Percentiles rank a stretch among this genome's conserved stretches.
phyloP scores from a whole-genome alignment of 2,329 filamentous ascomycete species.

The Pseudogymnoascus verrucosus region DNA sequence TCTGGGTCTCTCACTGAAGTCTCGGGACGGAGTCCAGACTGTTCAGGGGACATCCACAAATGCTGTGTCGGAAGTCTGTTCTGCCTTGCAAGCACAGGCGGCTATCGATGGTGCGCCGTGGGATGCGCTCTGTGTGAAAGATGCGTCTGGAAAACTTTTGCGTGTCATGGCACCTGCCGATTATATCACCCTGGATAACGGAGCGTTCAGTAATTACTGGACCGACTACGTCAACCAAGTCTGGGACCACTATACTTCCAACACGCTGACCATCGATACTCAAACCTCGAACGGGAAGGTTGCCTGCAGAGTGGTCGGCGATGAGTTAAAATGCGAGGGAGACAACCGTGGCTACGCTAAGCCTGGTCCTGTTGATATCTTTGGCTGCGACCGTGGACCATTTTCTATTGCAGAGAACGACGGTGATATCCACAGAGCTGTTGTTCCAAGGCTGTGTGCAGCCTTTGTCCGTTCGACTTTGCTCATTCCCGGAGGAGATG shows the following conservation, averaged over 20 bases:
- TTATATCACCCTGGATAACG: conserved; percentile 27
- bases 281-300: conserved; percentile 52
- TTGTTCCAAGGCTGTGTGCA: conserved; percentile 66
- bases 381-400: conserved; percentile 53
- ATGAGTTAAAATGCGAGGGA: neutral
- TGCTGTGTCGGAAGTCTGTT: conserved; percentile 47
- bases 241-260: conserved; percentile 33
- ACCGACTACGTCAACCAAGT: conserved; percentile 37
- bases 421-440: conserved; percentile 19
- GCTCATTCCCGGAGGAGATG: conserved; percentile 34
- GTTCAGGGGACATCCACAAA: conserved; percentile 50
- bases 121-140: conserved; percentile 40
- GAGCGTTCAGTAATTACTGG: conserved; percentile 36
- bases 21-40: conserved; percentile 37
- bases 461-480: conserved; percentile 69
- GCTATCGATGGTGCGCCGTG: conserved; percentile 48
- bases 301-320: conserved; percentile 34
- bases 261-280: conserved; percentile 52
- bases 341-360: conserved; percentile 38
- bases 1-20: conserved; percentile 46
- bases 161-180: conserved; percentile 34
- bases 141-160: conserved; percentile 23
- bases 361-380: conserved; percentile 41
- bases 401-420: conserved; percentile 33
- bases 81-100: conserved; percentile 45